phyloP scores from a whole-genome alignment of 2,329 filamentous ascomycete genomes.

The Hypoxylon sp. region DNA sequence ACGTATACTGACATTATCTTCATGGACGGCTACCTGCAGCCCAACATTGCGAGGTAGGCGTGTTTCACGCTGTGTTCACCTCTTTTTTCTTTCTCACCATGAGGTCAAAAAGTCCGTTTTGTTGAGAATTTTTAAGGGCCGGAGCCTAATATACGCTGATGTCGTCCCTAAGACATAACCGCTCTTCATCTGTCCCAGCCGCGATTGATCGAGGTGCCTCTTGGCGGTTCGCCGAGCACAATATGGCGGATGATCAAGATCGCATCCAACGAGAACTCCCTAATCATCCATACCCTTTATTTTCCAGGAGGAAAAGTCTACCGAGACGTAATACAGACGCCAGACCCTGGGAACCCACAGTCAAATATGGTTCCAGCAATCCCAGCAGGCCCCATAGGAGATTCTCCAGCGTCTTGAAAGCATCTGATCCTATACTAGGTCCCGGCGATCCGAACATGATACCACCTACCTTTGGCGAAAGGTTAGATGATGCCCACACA shows the following conservation, averaged over 20 bases:
- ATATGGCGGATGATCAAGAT: slow-evolving; percentile 48
- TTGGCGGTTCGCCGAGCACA: slow-evolving; percentile 35
- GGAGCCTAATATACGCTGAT: slow-evolving; percentile 21
- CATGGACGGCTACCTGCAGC: slow-evolving; percentile 47
- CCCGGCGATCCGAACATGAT: slow-evolving; percentile 16
- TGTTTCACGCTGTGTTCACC: slow-evolving; percentile 45
- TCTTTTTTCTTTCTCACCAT: slow-evolving; percentile 29
- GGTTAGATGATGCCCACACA: slow-evolving; percentile 16
- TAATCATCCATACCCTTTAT: slow-evolving; percentile 32
- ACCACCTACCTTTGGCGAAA: slow-evolving; percentile 22
- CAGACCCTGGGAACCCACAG: slow-evolving; percentile 36
- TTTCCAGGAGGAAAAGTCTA: slow-evolving; percentile 41
- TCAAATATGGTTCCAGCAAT: slow-evolving; percentile 27
- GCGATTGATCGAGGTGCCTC: slow-evolving; percentile 37
- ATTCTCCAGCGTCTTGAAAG: slow-evolving; percentile 37
- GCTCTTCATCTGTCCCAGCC: slow-evolving; percentile 41
- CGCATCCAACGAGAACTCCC: slow-evolving; percentile 36
- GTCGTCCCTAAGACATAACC: slow-evolving; percentile 34
- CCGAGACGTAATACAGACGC: slow-evolving; percentile 41
- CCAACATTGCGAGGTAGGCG: slow-evolving; percentile 46
- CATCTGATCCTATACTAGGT: slow-evolving; percentile 22
- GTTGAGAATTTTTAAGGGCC: slow-evolving; percentile 35
- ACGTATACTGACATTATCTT: slow-evolving; percentile 27
- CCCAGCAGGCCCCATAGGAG: slow-evolving; percentile 35
- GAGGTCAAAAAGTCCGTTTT: slow-evolving; percentile 25